Evolutionary conservation across 192 early-diverging fungal genomes (phyloP), one percentile per base, ranked within the genome.

Genomic region (Spizellomyces punctatus): DNA sequence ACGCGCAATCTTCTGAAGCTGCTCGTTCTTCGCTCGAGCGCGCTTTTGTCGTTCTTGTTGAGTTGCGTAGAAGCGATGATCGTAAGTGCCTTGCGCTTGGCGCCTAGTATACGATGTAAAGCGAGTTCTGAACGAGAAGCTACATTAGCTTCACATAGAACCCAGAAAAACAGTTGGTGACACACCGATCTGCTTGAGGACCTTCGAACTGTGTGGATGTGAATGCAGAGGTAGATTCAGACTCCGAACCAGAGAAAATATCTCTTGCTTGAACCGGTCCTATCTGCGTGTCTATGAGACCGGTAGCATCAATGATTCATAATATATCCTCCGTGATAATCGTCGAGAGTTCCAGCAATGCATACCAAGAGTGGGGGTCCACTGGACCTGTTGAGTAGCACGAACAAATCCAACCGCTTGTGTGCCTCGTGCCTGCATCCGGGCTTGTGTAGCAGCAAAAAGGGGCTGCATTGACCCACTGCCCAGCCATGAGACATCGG

Each of bases 401-500:
- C 78, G 72, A 22, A 83, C 59, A 16, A n/a, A 61, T 12, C 17
- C 64, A 10, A 45, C n/a, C 46, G 12, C 22, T 44, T 67, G 64
- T 43, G 14, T 14, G 19, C 64, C 62, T 43, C 9, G 60, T 46
- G 46, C 22, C 43, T 58, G 77, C 75, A 72, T 76, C 81, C 27
- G 27, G 27, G 27, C 27, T 72, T 83, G 76, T 49, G 79, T 76
- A 74, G 88, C 5, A 80, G 86, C 83, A 79, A 89, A 90, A 21
- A 90, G 57, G 8, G 88, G 91, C 12, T 84, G 79, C 89, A 90
- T 88, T 0, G 86, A 81, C 9, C 76, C 63, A 21, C 71, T 85
- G 41, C 70, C 63, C 49, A 60, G 64, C 83, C 84, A 89, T 5
- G 85, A 86, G n/a, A 83, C 83, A 73, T 89, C 83, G 14, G 89